Evolutionary conservation across 1,139 yeast species (phyloP).

Genomic region (Torulaspora globosa): DNA sequence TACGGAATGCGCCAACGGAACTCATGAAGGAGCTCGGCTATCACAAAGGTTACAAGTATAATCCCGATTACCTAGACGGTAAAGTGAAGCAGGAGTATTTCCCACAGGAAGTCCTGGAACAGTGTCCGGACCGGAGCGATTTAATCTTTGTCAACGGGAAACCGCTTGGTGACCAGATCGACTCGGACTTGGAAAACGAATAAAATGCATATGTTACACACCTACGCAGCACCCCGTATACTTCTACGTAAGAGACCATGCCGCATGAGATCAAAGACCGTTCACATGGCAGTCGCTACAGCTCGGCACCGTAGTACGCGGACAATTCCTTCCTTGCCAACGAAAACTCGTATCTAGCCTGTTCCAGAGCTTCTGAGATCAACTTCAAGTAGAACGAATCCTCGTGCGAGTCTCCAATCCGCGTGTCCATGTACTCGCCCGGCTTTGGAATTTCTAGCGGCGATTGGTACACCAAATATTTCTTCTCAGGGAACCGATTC

Average conservation of each 20-base stretch:
- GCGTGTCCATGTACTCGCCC: constrained; percentile 20
- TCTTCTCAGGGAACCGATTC: constrained; percentile 32
- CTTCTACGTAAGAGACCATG: constrained; percentile 1
- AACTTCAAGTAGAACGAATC: constrained; percentile 31
- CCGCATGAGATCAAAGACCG: constrained; percentile 1
- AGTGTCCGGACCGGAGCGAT: constrained; percentile 21
- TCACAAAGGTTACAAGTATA: constrained; percentile 79
- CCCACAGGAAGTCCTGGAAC: constrained; percentile 49
- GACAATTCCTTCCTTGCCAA: constrained; percentile 55
- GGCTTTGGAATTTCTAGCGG: constrained; percentile 16
- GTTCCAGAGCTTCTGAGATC: constrained; percentile 51
- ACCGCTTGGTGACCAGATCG: constrained; percentile 43
- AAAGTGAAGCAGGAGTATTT: constrained; percentile 65
- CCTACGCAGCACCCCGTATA: constrained; percentile 6
- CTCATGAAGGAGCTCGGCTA: constrained; percentile 88
- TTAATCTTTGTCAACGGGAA: constrained; percentile 39
- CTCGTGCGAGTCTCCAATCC: constrained; percentile 11
- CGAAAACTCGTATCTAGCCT: constrained; percentile 55
- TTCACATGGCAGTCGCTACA: constrained; percentile 31
- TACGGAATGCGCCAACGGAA: constrained; percentile 89
- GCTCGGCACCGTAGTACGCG: constrained; percentile 52
- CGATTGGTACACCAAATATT: constrained; percentile 25
- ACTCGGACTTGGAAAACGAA: constrained; percentile 32
- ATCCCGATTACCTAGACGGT: constrained; percentile 75
- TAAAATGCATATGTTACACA: constrained; percentile 15